phyloP scores from a whole-genome alignment of 2,329 filamentous ascomycete species.

The Penicillium brasilianum region DNA sequence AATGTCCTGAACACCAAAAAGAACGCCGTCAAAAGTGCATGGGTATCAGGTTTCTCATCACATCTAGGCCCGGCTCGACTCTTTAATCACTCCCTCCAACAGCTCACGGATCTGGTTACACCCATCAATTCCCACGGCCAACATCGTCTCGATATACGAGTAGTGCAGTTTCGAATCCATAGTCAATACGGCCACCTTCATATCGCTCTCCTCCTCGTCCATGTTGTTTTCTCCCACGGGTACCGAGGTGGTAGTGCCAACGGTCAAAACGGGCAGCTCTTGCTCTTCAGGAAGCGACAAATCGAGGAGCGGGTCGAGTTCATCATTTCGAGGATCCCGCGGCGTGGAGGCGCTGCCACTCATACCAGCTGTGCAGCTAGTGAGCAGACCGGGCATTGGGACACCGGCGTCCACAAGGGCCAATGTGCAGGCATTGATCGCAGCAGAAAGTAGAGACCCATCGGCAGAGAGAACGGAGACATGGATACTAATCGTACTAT shows the following conservation, averaged over 20 bases:
- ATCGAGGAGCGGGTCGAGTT: constrained; percentile 51
- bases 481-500: constrained; percentile 80
- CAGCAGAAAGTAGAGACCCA: constrained; percentile 84
- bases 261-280: constrained; percentile 86
- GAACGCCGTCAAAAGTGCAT: constrained; percentile 19
- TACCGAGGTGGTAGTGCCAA: constrained; percentile 66
- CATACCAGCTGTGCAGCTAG: constrained; percentile 83
- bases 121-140: constrained; percentile 88
- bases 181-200: constrained; percentile 74
- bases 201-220: constrained; percentile 46
- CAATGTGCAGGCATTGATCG: constrained; percentile 88
- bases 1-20: constrained; percentile 9
- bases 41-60: constrained; percentile 21
- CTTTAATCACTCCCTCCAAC: constrained; percentile 78
- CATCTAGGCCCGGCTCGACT: constrained; percentile 36
- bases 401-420: constrained; percentile 94
- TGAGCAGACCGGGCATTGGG: constrained; percentile 91
- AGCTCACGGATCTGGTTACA: constrained; percentile 84
- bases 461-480: constrained; percentile 90
- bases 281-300: constrained; percentile 57
- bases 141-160: constrained; percentile 81
- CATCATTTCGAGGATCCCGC: constrained; percentile 47
- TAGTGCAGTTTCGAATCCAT: constrained; percentile 90
- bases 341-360: constrained; percentile 54
- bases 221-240: constrained; percentile 62